Conservation (phyloP, 1,139 yeast genomes). For the Hanseniaspora uvarum region DNA sequence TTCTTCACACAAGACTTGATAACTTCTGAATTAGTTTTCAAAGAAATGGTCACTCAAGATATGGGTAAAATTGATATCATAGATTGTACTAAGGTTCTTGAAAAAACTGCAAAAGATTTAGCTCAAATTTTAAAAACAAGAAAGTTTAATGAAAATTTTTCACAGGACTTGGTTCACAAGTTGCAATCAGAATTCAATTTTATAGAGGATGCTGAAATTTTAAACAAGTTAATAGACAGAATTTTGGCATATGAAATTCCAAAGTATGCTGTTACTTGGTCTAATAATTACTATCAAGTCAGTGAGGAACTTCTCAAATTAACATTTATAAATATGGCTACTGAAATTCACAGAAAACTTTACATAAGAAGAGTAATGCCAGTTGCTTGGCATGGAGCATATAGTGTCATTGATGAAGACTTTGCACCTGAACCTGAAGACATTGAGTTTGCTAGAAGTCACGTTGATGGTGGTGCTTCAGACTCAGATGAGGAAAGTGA, state of each 20-base stretch:
- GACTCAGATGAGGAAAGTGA: background rate
- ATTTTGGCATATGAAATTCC: background rate
- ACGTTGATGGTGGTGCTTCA: background rate
- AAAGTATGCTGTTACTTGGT: background rate
- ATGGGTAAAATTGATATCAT: constrained; percentile 38
- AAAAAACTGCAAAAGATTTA: background rate
- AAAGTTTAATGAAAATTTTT: background rate
- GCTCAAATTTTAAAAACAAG: background rate
- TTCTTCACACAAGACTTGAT: constrained; percentile 63
- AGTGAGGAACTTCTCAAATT: background rate
- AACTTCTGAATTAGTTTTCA: constrained; percentile 57
- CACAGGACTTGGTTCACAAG: background rate
- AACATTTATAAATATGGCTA: background rate
- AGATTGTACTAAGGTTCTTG: background rate
- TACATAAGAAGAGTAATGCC: constrained; percentile 2
- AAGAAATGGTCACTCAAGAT: constrained; percentile 43
- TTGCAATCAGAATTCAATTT: background rate
- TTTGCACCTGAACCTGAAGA: background rate
- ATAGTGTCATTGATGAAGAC: background rate
- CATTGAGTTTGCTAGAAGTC: constrained; percentile 3
- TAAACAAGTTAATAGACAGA: background rate
- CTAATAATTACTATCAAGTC: background rate
- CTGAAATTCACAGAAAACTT: background rate
- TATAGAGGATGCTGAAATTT: background rate
- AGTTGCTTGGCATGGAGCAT: background rate